Conservation (phyloP, 495 filamentous ascomycete genomes). For the Hypoxylon perforatum region DNA sequence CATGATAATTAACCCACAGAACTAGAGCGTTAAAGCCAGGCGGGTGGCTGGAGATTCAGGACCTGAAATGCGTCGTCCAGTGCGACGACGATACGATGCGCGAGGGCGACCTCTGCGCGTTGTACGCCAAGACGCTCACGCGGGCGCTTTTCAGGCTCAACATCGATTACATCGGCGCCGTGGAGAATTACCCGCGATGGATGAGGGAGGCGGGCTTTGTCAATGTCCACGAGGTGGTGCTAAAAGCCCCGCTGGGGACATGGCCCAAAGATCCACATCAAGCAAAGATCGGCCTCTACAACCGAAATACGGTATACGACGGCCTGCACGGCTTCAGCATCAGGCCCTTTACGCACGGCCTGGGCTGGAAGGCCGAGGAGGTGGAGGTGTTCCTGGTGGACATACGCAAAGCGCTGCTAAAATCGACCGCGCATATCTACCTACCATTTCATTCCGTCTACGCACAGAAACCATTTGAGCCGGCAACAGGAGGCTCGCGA, state of each 20-base stretch:
- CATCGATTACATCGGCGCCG: slow-evolving; percentile 57
- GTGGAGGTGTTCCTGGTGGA: slow-evolving; percentile 65
- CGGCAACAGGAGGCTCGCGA: slow-evolving; percentile 10
- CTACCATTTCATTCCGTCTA: slow-evolving; percentile 41
- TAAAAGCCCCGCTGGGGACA: slow-evolving; percentile 66
- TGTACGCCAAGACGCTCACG: slow-evolving; percentile 46
- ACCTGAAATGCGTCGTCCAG: slow-evolving; percentile 51
- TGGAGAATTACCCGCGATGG: slow-evolving; percentile 59
- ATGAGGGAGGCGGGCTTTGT: slow-evolving; percentile 67
- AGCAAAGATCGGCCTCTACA: slow-evolving; percentile 60
- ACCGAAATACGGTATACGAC: slow-evolving; percentile 53
- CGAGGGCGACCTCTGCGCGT: slow-evolving; percentile 42
- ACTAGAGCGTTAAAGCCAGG: slow-evolving; percentile 56
- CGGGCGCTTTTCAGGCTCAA: slow-evolving; percentile 42
- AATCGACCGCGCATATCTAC: slow-evolving; percentile 62
- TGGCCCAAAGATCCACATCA: slow-evolving; percentile 68
- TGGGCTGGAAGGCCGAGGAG: slow-evolving; percentile 63
- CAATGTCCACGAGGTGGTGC: slow-evolving; percentile 63
- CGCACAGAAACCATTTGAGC: slow-evolving; percentile 47
- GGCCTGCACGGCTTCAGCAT: slow-evolving; percentile 57
- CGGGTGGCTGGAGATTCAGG: slow-evolving; percentile 65
- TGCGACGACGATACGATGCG: slow-evolving; percentile 57
- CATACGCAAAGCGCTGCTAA: slow-evolving; percentile 63
- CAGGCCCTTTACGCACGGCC: slow-evolving; percentile 62
- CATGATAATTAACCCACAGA: slow-evolving; percentile 12